Evolutionary conservation across 345 rosid species (phyloP), one percentile per base, ranked within the genome.

Genomic region (Camelina neglecta): DNA sequence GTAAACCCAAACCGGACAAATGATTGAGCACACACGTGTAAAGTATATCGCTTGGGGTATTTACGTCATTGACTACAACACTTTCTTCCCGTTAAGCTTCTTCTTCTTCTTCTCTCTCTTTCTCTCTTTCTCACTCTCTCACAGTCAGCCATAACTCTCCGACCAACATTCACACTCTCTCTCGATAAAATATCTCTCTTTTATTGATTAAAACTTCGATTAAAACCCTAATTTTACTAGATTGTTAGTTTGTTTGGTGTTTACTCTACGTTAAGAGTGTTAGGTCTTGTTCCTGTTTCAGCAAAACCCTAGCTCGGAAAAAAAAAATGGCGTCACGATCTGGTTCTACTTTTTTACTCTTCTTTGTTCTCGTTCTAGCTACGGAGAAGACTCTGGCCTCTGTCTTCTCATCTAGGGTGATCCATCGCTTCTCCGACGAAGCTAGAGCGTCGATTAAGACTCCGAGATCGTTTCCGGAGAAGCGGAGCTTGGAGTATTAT

Each of bases 341-440:
- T 39, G 12, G 12, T 39, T 39, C 42, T 55, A 11, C 70, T 35
- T 41, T 76, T 57, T 2, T 77, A 62, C 66, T 81, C 53, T 44
- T 78, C 26, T 63, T 62, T 26, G 33, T 71, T 49, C 58, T 29
- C n/a, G 2, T 36, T 65, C 56, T 75, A 39, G 36, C 65, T 6
- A 33, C 60, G n/a, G 74, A 61, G 24, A 8, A 65, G 68, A 31
- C 36, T 4, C 53, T 70, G 45, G 78, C 77, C 7, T 69, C 72
- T 13, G 70, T 83, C 7, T 85, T 82, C 77, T 82, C 93, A 8
- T 84, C 93, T 11, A 81, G 79, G 81, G 82, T 93, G 74, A 83
- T 91, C 65, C 97, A 91, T 81, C 79, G 92, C 70, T 93, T 93
- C 83, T 93, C 98, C 26, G 84, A 89, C 50, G 92, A 90, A 75